phyloP scores from a whole-genome alignment of 1,139 yeast genomes.

The Geotrichum phurueaensis region DNA sequence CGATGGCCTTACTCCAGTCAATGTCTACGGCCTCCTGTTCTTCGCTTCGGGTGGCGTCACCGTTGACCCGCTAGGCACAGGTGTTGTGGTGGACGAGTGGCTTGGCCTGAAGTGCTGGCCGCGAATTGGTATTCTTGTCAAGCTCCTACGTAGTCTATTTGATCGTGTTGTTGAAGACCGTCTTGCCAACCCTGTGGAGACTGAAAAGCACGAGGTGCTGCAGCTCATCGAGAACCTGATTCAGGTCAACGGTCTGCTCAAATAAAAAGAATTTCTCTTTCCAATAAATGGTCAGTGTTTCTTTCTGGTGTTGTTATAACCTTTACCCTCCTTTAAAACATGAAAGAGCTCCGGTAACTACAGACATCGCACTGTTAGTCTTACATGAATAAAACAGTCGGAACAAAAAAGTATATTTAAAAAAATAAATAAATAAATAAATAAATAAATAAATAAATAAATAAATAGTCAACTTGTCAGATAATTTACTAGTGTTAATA shows the following conservation, averaged over 20 bases:
- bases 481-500: no score
- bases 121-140: slow-evolving; percentile 80
- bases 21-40: slow-evolving; percentile 60
- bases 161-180: slow-evolving; percentile 62
- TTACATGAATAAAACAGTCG: neutral
- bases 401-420: no score
- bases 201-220: slow-evolving; percentile 20
- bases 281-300: neutral
- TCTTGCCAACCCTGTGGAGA: slow-evolving; percentile 41
- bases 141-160: slow-evolving; percentile 57
- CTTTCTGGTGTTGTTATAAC: neutral
- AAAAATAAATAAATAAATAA: no score
- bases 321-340: neutral
- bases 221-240: slow-evolving; percentile 10
- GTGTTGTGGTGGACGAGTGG: slow-evolving; percentile 61
- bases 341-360: no score
- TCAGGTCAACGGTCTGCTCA: slow-evolving; percentile 15
- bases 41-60: slow-evolving; percentile 67
- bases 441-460: no score
- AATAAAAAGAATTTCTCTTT: neutral
- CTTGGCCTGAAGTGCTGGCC: slow-evolving; percentile 86
- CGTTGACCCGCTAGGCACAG: slow-evolving; percentile 55
- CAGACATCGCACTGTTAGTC: neutral
- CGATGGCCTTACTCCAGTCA: slow-evolving; percentile 73
- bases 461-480: no score